These are phyloP conservation scores for Puccinia horiana DNA, from an alignment of 1,284 basidiomycete species.

Conservation along the genomic window DNA sequence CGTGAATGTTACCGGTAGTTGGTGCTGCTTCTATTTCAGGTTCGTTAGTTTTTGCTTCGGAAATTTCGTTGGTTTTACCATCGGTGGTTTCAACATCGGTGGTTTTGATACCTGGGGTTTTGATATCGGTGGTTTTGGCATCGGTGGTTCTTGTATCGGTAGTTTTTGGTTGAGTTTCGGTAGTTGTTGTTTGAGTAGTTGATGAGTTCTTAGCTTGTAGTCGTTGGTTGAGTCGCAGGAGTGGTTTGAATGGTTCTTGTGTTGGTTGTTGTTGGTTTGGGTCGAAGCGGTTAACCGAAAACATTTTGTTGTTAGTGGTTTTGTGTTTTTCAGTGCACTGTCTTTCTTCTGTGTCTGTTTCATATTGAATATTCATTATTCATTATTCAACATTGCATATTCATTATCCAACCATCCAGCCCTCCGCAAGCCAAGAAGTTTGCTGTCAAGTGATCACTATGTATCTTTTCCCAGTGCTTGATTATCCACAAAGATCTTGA, in stretches of 20 bases:
- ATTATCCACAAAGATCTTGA: no score
- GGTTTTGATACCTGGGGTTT: no score
- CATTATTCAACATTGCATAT: no score
- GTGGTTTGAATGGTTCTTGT: constrained; percentile 7
- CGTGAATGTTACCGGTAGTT: background rate
- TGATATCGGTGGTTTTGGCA: no score
- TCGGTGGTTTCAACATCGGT: no score
- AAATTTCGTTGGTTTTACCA: no score
- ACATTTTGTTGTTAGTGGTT: constrained; percentile 13
- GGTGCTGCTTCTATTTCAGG: no score
- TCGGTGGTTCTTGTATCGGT: no score
- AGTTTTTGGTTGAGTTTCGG: background rate
- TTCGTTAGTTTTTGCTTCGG: background rate
- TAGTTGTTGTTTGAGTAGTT: background rate
- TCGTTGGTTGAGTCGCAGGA: constrained; percentile 31
- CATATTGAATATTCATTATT: background rate
- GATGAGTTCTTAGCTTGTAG: constrained; percentile 4
- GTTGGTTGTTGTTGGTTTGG: constrained; percentile 10
- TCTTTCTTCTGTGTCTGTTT: background rate
- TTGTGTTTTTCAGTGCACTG: background rate
- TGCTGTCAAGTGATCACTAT: no score
- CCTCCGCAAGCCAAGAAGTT: no score
- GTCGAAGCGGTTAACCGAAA: constrained; percentile 46
- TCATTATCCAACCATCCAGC: no score
- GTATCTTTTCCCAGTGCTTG: no score